Evolutionary conservation across 2,329 filamentous ascomycete species (phyloP), one percentile per base, ranked within the genome.

Genomic region (Blastomyces percursus): DNA sequence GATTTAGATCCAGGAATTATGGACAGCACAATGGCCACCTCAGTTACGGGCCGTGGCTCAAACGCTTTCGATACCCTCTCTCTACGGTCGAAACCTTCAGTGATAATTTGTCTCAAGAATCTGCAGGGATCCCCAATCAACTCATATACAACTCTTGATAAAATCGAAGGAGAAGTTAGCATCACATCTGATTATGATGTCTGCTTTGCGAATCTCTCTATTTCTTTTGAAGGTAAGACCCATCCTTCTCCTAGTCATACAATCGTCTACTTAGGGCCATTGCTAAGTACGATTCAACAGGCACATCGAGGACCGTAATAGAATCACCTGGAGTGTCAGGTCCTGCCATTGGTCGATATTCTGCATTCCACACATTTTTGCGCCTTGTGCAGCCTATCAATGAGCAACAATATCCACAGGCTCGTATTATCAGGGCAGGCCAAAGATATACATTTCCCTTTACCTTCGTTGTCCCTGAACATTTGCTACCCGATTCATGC

Each of bases 391-490:
- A 87, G 69, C 86, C 86, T 3, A 80, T 86, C 44, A 71, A 81
- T 51, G 71, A 80, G 2, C 69, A 74, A 19, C 71, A 74, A n/a
- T 81, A 85, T 63, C 85, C 85, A 0, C 76, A 78, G 42, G 79
- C 83, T 46, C 77, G 81, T 32, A 74, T 85, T 4, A 73, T 85
- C 2, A 76, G 81, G 67, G 78, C 81, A n/a, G 81, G 80, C 14
- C 77, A 76, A 64, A 77, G 75, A 12, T 87, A 87, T 71, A 77
- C 72, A 9, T 84, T 87, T 63, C 82, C 83, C 0, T 88, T 88
- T 70, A 80, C 79, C 32, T 88, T 88, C 68, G 83, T 84, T 62
- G 78, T 88, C 1, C 86, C 86, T 0, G 76, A 81, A 42, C 80
- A 80, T 21, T 74, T 88, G 3, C 79, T 88, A 0, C 84, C 84